Percentiles rank a stretch among this genome's conserved stretches.
Evolutionary conservation across 2,329 filamentous ascomycete species (phyloP).

Genomic region (Coniochaeta prunicola): DNA sequence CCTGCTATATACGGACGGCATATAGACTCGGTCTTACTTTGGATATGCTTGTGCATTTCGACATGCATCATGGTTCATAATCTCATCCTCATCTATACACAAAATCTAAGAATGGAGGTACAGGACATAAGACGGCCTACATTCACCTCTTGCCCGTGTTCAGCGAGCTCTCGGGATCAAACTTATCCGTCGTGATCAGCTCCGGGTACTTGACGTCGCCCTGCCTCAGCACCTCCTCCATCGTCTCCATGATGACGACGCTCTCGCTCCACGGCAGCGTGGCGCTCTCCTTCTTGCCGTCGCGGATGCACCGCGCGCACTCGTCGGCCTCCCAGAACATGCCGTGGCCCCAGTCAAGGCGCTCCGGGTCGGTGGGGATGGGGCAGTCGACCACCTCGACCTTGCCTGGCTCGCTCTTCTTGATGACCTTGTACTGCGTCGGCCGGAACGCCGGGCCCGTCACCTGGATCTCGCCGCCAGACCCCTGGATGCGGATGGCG

Average conservation of each 20-base stretch:
- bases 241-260: slow-evolving; percentile 73
- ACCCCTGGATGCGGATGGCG: slow-evolving; percentile 72
- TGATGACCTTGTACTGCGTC: slow-evolving; percentile 56
- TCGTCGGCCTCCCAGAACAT: slow-evolving; percentile 61
- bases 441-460: slow-evolving; percentile 65
- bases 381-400: slow-evolving; percentile 45
- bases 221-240: slow-evolving; percentile 48
- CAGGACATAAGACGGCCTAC: too few species aligned
- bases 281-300: slow-evolving; percentile 70
- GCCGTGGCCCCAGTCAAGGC: slow-evolving; percentile 56
- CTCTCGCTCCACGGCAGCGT: slow-evolving; percentile 68
- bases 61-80: too few species aligned
- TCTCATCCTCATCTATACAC: not conserved
- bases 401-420: slow-evolving; percentile 36
- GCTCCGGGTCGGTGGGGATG: slow-evolving; percentile 41
- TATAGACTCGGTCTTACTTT: not conserved
- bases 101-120: too few species aligned
- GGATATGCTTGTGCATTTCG: not conserved
- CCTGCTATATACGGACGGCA: not conserved
- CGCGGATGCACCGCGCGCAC: slow-evolving; percentile 45
- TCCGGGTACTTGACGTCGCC: slow-evolving; percentile 47
- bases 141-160: slow-evolving; percentile 41
- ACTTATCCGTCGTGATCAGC: slow-evolving; percentile 49
- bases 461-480: slow-evolving; percentile 76
- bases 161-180: slow-evolving; percentile 52